Evolutionary conservation across 495 filamentous ascomycete genomes (phyloP).

Genomic region (Neurospora sp.): DNA sequence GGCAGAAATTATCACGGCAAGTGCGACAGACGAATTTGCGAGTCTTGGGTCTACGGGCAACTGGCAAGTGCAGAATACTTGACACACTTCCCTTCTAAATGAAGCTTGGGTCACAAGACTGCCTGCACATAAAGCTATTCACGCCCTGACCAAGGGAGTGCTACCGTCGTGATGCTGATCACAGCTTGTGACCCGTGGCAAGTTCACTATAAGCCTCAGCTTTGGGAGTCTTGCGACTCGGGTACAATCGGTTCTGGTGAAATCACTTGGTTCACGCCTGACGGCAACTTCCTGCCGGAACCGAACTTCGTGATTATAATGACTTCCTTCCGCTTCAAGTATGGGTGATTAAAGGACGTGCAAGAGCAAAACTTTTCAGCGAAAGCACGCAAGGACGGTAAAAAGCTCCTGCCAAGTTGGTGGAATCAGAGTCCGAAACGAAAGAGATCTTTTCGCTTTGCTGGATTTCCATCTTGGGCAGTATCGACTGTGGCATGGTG

Average conservation of each 20-base stretch:
- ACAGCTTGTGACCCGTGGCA: neutral
- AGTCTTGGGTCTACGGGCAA: neutral
- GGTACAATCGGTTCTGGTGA: neutral
- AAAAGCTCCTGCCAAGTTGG: too few species aligned
- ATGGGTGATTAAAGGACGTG: too few species aligned
- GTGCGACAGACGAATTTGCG: neutral
- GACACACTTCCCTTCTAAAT: neutral
- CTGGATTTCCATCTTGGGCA: too few species aligned
- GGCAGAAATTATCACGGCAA: neutral
- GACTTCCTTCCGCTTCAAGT: too few species aligned
- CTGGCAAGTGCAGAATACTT: neutral
- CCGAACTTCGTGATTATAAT: too few species aligned
- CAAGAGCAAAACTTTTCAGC: too few species aligned
- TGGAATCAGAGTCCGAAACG: too few species aligned
- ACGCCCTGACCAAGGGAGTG: neutral
- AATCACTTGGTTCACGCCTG: neutral
- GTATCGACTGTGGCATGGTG: too few species aligned
- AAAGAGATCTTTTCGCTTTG: too few species aligned
- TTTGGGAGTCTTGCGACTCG: neutral
- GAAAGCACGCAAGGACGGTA: too few species aligned
- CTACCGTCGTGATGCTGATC: neutral
- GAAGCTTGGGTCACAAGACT: neutral
- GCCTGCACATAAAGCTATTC: neutral
- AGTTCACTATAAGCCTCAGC: neutral
- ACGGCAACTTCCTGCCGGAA: neutral